Percentiles rank a stretch among this genome's conserved stretches.
phyloP scores from a whole-genome alignment of 169 alveolate species.

The Eimeria tenella region DNA sequence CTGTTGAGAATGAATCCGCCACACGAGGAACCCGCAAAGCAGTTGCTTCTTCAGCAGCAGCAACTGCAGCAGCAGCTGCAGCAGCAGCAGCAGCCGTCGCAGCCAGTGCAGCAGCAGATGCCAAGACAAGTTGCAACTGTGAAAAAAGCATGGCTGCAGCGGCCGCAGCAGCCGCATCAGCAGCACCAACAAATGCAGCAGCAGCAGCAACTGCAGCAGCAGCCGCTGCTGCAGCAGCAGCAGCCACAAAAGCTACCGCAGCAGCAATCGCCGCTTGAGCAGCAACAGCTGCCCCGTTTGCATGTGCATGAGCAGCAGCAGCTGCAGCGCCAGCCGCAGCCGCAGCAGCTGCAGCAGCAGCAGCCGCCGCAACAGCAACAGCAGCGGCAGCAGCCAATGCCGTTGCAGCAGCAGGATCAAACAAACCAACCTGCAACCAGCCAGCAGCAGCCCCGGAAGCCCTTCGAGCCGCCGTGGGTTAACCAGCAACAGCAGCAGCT shows the following conservation, averaged over 20 bases:
- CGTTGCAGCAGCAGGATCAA: too few species aligned
- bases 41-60: too few species aligned
- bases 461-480: too few species aligned
- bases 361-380: too few species aligned
- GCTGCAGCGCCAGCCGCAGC: too few species aligned
- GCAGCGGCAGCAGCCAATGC: too few species aligned
- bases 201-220: neutral
- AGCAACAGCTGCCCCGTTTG: neutral
- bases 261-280: neutral
- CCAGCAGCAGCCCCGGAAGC: too few species aligned
- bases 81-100: neutral
- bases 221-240: neutral
- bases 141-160: neutral
- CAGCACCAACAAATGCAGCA: neutral
- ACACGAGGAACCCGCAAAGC: too few species aligned
- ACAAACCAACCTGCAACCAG: too few species aligned
- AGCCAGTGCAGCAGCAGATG: neutral
- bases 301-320: neutral
- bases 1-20: neutral
- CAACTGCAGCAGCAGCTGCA: neutral
- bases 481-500: too few species aligned
- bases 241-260: neutral
- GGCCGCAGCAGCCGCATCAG: neutral
- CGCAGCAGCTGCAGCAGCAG: too few species aligned
- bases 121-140: conserved; percentile 3